These are phyloP conservation scores for Monilinia polystroma DNA, from an alignment of 2,329 filamentous ascomycete species.

Conservation along the genomic window DNA sequence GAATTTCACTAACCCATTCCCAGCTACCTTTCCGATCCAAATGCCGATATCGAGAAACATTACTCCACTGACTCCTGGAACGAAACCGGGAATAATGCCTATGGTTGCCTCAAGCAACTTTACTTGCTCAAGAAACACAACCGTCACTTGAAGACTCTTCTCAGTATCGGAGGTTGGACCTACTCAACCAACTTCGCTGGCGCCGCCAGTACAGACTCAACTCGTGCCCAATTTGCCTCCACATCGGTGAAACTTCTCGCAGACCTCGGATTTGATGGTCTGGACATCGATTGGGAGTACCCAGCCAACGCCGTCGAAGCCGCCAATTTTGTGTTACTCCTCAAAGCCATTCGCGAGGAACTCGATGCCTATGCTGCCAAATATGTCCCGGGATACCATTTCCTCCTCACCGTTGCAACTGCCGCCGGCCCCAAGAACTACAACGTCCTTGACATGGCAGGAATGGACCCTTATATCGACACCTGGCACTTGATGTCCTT, in stretches of 20 bases:
- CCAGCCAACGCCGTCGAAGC: conserved; percentile 35
- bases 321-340: conserved; percentile 38
- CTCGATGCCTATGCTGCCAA: conserved; percentile 50
- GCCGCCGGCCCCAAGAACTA: conserved; percentile 52
- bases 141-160: conserved; percentile 72
- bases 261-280: conserved; percentile 64
- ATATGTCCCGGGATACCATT: conserved; percentile 50
- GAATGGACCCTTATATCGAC: conserved; percentile 51
- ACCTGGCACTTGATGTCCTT: conserved; percentile 69
- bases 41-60: conserved; percentile 73
- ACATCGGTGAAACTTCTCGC: conserved; percentile 68
- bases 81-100: conserved; percentile 68
- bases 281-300: conserved; percentile 43
- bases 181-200: conserved; percentile 74
- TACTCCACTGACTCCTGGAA: conserved; percentile 70
- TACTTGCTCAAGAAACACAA: conserved; percentile 75
- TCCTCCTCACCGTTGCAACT: conserved; percentile 54
- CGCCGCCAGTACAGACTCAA: conserved; percentile 61
- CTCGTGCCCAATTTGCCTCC: conserved; percentile 65
- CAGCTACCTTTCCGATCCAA: conserved; percentile 64
- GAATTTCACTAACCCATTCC: conserved; percentile 21
- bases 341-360: conserved; percentile 40
- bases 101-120: conserved; percentile 79
- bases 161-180: conserved; percentile 84
- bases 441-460: conserved; percentile 47